Base-by-base conservation (phyloP, 768 basidiomycete species). In the Mycena amicta region DNA sequence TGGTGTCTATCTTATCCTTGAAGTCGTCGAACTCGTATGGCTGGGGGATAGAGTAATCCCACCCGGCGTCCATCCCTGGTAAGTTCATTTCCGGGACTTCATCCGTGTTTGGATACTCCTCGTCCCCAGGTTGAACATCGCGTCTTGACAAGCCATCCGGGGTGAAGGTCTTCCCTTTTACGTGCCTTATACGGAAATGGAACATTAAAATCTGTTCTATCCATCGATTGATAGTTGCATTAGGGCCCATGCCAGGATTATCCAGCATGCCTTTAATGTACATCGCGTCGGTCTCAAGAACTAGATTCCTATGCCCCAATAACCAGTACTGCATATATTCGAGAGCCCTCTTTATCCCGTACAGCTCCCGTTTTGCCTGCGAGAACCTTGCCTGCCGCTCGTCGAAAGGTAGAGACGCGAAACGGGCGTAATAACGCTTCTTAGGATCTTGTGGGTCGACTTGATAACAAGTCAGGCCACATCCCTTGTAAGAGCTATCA, bases 361-460 rank as follows among this genome's bases (percentile, higher is more conserved):
- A 80, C 0, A 80, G 55, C 59, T 81, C 77, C 0, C 72, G 29
- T 41, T 82, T 81, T 0, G 75, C 68, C 49, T 79, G 77, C 0
- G 75, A 76, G 52, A 69, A 77, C 0, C 66, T 18, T 0, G 66
- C 50, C 59, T 78, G 73, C 0, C 70, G 29, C 0, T 71, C 70
- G 27, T 76, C 77, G n/a, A 80, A 64, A 0, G 71, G 60, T 0
- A 82, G 74, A 0, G 75, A 80, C 0, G 73, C 67, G 41, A 80
- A 83, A 0, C 66, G 60, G 0, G 69, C 65, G 25, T 68, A 76
- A 13, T 67, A 65, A 0, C 62, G 59, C 16, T 61, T 58, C 1
- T 66, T 65, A 0, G 63, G 66, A 25, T 71, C 65, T 0, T 61
- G 27, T 0, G 52, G 29, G 23, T 72, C 68, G 11, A 55, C 26